Conservation (phyloP, 1,284 basidiomycete genomes). For the Veloporphyrellus conicus region DNA sequence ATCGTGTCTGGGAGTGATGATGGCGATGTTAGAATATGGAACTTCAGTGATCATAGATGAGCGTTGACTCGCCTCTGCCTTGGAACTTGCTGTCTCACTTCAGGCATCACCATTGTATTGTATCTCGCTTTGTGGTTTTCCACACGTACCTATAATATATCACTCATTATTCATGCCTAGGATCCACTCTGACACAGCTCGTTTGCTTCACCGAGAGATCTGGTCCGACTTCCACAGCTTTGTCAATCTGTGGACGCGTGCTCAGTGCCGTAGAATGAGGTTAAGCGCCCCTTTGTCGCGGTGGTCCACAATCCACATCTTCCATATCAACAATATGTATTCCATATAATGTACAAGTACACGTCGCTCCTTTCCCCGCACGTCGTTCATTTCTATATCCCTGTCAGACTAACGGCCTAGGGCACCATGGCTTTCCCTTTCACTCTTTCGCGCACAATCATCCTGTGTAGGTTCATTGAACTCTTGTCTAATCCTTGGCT, state of each 20-base stretch:
- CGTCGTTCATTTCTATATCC: slow-evolving; percentile 6
- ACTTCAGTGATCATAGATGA: slow-evolving; percentile 49
- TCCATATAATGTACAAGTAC: slow-evolving; percentile 16
- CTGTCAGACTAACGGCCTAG: slow-evolving; percentile 18
- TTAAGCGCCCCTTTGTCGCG: slow-evolving; percentile 10
- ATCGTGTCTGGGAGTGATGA: slow-evolving; percentile 95
- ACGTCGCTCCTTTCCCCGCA: not conserved
- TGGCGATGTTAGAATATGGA: slow-evolving; percentile 77
- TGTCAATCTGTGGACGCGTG: not conserved
- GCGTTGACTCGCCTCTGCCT: not conserved
- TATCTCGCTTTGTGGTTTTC: not conserved
- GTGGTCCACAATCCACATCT: slow-evolving; percentile 4
- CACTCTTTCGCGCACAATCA: slow-evolving; percentile 18
- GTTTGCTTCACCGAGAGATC: not conserved
- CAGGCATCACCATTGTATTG: not conserved
- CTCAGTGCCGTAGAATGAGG: not conserved
- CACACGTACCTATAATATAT: slow-evolving; percentile 6
- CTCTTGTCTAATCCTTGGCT: not conserved
- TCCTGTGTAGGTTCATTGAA: slow-evolving; percentile 17
- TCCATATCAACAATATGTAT: slow-evolving; percentile 5
- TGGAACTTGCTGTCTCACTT: not conserved
- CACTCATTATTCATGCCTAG: slow-evolving; percentile 6
- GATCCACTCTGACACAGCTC: not conserved
- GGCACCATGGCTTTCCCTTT: slow-evolving; percentile 30
- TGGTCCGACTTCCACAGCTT: not conserved